These are phyloP conservation scores for Schizophyllum amplum DNA, from an alignment of 1,284 basidiomycete species.

Conservation along the genomic window DNA sequence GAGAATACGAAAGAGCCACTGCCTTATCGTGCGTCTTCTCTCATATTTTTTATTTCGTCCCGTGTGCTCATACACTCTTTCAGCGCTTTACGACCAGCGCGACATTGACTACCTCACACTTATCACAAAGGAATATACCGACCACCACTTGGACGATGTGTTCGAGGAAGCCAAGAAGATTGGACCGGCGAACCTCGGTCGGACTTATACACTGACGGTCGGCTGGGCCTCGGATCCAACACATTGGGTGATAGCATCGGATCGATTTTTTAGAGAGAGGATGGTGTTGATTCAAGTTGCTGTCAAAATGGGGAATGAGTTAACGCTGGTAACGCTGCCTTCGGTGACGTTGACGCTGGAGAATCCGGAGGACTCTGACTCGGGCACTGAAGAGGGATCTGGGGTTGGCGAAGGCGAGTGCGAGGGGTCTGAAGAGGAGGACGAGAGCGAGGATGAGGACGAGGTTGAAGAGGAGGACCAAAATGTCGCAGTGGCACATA, in stretches of 20 bases:
- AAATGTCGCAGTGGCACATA: too few relatives aligned
- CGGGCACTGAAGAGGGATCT: neutral
- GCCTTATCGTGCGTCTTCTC: neutral
- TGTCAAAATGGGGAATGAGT: neutral
- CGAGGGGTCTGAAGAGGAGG: neutral
- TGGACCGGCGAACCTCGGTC: neutral
- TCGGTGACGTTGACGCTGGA: neutral
- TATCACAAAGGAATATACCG: neutral
- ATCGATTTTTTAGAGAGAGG: neutral
- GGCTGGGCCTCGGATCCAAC: neutral
- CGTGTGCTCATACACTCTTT: neutral
- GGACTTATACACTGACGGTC: neutral
- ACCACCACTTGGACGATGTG: neutral
- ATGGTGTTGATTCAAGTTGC: neutral
- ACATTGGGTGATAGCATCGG: neutral
- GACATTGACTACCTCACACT: neutral
- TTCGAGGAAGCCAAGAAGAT: neutral
- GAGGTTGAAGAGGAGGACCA: too few relatives aligned
- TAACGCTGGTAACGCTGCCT: neutral
- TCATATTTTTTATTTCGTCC: neutral
- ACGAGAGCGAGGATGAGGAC: too few relatives aligned
- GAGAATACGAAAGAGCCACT: neutral
- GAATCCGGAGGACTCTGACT: neutral
- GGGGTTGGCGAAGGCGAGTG: too few relatives aligned
- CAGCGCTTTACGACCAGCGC: neutral